phyloP scores from a whole-genome alignment of 306 rosid genomes.

The Pterocarpus santalinus region DNA sequence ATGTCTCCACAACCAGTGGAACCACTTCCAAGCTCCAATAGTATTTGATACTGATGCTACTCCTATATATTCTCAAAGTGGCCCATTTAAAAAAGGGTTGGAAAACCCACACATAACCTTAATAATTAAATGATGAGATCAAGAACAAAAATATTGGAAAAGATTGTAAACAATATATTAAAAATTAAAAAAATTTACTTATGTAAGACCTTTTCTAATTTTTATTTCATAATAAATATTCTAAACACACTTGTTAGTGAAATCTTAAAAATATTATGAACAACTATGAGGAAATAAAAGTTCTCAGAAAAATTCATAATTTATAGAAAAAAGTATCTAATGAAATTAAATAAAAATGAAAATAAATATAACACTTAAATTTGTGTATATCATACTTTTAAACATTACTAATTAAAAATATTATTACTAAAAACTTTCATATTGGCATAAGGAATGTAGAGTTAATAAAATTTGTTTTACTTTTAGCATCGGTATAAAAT shows the following conservation, averaged over 20 bases:
- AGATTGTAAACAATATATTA: background rate
- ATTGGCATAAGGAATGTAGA: no score
- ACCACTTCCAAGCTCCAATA: slow-evolving; percentile 11
- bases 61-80: background rate
- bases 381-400: no score
- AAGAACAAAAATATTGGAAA: background rate
- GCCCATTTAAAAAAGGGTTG: background rate
- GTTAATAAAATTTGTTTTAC: no score
- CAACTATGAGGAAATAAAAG: background rate
- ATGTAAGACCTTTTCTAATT: no score
- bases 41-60: background rate
- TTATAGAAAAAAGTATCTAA: background rate
- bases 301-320: background rate
- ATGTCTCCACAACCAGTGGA: background rate
- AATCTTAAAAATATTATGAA: background rate
- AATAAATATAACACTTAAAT: no score
- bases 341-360: background rate
- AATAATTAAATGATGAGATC: background rate
- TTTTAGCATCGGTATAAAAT: no score
- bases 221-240: no score
- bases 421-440: no score
- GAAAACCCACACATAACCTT: slow-evolving; percentile 1
- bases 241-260: background rate
- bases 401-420: no score
- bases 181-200: no score